Evolutionary conservation across 2,329 filamentous ascomycete genomes (phyloP).

Genomic region (Paracamarosporium sp.): DNA sequence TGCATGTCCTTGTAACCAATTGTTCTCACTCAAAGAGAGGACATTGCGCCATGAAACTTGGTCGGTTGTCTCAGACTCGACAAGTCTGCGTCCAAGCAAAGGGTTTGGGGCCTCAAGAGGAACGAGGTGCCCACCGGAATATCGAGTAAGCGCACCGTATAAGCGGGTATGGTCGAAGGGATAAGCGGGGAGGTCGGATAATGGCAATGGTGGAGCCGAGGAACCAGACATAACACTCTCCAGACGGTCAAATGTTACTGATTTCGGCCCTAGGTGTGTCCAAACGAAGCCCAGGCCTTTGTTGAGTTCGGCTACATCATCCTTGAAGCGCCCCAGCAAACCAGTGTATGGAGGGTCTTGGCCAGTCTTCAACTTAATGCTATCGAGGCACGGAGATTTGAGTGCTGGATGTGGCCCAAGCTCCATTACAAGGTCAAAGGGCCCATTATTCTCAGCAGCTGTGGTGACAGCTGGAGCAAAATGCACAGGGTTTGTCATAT

Average conservation of each 20-base stretch:
- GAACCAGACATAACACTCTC: slow-evolving; percentile 14
- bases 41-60: slow-evolving; percentile 21
- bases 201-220: background rate
- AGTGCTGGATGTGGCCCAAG: slow-evolving; percentile 56
- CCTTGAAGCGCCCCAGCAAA: slow-evolving; percentile 23
- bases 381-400: slow-evolving; percentile 48
- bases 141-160: slow-evolving; percentile 22
- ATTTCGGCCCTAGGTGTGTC: slow-evolving; percentile 15
- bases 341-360: slow-evolving; percentile 21
- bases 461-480: slow-evolving; percentile 50
- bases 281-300: slow-evolving; percentile 20
- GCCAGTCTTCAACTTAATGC: slow-evolving; percentile 20
- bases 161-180: slow-evolving; percentile 32
- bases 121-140: slow-evolving; percentile 1
- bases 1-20: slow-evolving; percentile 22
- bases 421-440: slow-evolving; percentile 51
- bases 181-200: slow-evolving; percentile 32
- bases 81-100: slow-evolving; percentile 7
- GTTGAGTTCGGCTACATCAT: slow-evolving; percentile 32
- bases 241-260: slow-evolving; percentile 22
- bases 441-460: slow-evolving; percentile 23
- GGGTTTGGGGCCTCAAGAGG: background rate
- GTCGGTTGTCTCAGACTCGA: background rate
- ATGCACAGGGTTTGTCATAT: slow-evolving; percentile 54
- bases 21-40: slow-evolving; percentile 12